A percentile compares a stretch with the other conserved stretches of the same genome.
These are phyloP conservation scores for Scutellaria baicalensis DNA, from an alignment of 257 asterid genomes.

Conservation along the genomic window DNA sequence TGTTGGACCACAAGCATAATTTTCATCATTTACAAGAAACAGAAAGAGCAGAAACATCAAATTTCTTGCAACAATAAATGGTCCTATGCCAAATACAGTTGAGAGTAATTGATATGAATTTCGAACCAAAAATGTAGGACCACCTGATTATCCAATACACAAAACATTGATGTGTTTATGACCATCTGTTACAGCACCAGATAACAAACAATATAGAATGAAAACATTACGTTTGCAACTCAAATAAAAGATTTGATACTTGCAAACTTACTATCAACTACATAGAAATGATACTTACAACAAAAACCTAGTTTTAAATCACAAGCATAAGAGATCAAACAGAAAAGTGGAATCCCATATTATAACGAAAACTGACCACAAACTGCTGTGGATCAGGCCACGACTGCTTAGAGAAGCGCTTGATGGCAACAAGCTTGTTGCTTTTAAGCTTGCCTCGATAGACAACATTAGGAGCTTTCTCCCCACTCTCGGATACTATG, in stretches of 20 bases:
- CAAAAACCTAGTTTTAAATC: too few species aligned
- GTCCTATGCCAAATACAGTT: not conserved
- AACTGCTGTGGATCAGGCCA: constrained; percentile 89
- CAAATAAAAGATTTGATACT: too few species aligned
- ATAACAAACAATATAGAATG: not conserved
- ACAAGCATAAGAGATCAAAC: not conserved
- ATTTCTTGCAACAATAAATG: not conserved
- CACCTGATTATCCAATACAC: not conserved
- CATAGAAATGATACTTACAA: too few species aligned
- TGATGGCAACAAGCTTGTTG: constrained; percentile 57
- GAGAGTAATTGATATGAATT: not conserved
- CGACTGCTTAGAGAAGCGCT: constrained; percentile 78
- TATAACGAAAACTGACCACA: constrained; percentile 35
- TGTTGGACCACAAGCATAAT: not conserved
- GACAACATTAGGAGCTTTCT: constrained; percentile 81
- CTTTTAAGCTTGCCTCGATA: constrained; percentile 70
- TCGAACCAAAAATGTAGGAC: not conserved
- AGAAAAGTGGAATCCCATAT: not conserved
- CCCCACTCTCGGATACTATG: constrained; percentile 84
- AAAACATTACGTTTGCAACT: not conserved
- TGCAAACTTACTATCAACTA: too few species aligned
- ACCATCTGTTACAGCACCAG: not conserved
- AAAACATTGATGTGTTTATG: not conserved
- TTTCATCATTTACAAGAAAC: not conserved
- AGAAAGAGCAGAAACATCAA: not conserved